Conservation (phyloP, 257 asterid genomes). For the Knoxia roxburghii region DNA sequence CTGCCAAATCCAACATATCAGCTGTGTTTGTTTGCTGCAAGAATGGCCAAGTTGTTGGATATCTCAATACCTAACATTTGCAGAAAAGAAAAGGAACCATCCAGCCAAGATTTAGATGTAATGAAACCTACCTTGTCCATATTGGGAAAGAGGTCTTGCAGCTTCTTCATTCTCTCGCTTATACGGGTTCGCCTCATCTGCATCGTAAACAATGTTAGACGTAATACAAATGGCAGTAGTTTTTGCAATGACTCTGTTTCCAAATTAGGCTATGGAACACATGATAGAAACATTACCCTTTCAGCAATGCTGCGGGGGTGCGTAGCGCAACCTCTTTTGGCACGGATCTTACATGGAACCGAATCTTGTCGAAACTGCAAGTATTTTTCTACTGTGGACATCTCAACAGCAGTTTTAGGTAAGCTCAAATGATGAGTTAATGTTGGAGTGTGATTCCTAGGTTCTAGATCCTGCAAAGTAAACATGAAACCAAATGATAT, state of each 20-base stretch:
- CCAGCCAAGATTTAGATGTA: background rate
- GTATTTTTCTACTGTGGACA: conserved; percentile 50
- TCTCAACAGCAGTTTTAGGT: conserved; percentile 55
- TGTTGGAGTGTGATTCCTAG: conserved; percentile 32
- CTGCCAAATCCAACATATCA: conserved; percentile 85
- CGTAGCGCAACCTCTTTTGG: conserved; percentile 87
- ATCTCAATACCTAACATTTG: background rate
- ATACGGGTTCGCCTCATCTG: conserved; percentile 73
- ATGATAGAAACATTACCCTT: conserved; percentile 50
- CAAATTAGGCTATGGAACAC: background rate
- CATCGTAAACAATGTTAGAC: background rate
- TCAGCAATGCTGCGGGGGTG: conserved; percentile 96
- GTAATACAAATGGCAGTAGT: background rate
- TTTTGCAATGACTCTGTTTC: background rate
- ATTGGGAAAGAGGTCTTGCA: conserved; percentile 80
- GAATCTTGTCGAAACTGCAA: conserved; percentile 61
- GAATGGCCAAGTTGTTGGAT: background rate
- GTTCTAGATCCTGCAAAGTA: conserved; percentile 39
- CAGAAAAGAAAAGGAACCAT: background rate
- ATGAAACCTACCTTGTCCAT: conserved; percentile 67
- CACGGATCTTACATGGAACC: conserved; percentile 72
- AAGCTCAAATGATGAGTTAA: conserved; percentile 78
- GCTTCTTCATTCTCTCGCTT: conserved; percentile 81
- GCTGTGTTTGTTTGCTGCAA: conserved; percentile 88
- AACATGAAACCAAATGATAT: conserved; percentile 8